A percentile compares a stretch with the other conserved stretches of the same genome.
Conservation (phyloP, 2,329 filamentous ascomycete species). For the Sarocladiaceae sp. region DNA sequence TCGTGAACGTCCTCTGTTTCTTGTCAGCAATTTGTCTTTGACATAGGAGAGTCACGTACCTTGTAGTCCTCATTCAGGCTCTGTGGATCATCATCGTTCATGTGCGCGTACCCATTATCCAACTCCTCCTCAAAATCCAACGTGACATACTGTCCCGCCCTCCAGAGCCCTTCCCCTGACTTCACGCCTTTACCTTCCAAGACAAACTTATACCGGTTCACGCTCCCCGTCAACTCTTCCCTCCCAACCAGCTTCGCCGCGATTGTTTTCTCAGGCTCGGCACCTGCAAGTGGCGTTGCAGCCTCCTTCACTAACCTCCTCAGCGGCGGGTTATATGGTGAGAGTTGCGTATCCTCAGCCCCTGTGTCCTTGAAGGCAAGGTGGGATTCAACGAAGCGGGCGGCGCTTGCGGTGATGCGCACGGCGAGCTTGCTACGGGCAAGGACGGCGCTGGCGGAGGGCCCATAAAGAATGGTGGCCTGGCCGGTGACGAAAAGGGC, state of each 20-base stretch:
- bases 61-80: slow-evolving; percentile 75
- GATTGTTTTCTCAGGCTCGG: slow-evolving; percentile 13
- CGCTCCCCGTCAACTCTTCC: slow-evolving; percentile 55
- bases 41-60: background rate
- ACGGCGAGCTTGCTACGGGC: slow-evolving; percentile 68
- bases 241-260: slow-evolving; percentile 53
- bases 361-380: slow-evolving; percentile 59
- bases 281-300: slow-evolving; percentile 15
- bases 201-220: slow-evolving; percentile 57
- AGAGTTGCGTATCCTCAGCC: slow-evolving; percentile 41
- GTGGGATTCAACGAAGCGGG: slow-evolving; percentile 56
- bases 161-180: slow-evolving; percentile 36
- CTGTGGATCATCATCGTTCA: slow-evolving; percentile 73
- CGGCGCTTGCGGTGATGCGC: slow-evolving; percentile 55
- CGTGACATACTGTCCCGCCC: slow-evolving; percentile 70
- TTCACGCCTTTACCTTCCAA: slow-evolving; percentile 2
- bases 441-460: slow-evolving; percentile 55
- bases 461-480: slow-evolving; percentile 59
- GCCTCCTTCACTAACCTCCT: slow-evolving; percentile 57
- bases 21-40: background rate
- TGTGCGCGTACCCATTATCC: slow-evolving; percentile 70
- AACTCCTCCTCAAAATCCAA: slow-evolving; percentile 66
- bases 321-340: slow-evolving; percentile 74
- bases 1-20: slow-evolving; percentile 59
- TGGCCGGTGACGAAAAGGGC: slow-evolving; percentile 69